Base-by-base conservation (phyloP, 1,139 yeast genomes). In the Spathaspora sp. region DNA sequence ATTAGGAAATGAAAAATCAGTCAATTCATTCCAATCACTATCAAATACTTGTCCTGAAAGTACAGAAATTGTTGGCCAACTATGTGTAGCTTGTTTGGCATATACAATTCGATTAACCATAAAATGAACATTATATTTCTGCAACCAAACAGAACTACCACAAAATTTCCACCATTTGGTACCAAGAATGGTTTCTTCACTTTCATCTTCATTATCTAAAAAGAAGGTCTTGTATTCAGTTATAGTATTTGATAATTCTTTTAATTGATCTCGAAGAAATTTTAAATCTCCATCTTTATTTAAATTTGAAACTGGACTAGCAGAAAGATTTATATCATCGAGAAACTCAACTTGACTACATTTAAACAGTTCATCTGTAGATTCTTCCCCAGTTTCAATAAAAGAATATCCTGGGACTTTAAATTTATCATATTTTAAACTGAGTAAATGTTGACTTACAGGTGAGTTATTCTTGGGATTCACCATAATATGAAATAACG, bases 101-200 rank as follows among this genome's bases (percentile, higher is more conserved):
- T 67, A 68, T 2, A 61, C 50, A 8, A 68, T 52, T 42, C 72
- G 51, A 2, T 68, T 65, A 10, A 67, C 59, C 67, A 67, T 60
- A 41, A 58, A 57, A 52, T 67, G 70, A 10, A 67, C 68, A 1
- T 67, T 64, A 47, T 67, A 67, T 37, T 65, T 64, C 38, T 61
- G 58, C 43, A 68, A 56, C 67, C 67, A 68, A 6, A 68, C 68
- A 0, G 71, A 63, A 7, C 69, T 57, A 1, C 70, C 71, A 6
- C 70, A 68, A 43, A 67, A 55, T 39, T 62, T 57, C 44, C 54
- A 65, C 72, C 72, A 68, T 50, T 64, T 61, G 3, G 52, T 43
- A 7, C 47, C 44, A 9, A 63, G 42, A 2, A 56, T 51, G 3
- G 51, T 42, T 11, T 57, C 54, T 38, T 54, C 47, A 6, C 16